Evolutionary conservation across 192 early-diverging fungal genomes (phyloP).

Genomic region (Coemansia sp.): DNA sequence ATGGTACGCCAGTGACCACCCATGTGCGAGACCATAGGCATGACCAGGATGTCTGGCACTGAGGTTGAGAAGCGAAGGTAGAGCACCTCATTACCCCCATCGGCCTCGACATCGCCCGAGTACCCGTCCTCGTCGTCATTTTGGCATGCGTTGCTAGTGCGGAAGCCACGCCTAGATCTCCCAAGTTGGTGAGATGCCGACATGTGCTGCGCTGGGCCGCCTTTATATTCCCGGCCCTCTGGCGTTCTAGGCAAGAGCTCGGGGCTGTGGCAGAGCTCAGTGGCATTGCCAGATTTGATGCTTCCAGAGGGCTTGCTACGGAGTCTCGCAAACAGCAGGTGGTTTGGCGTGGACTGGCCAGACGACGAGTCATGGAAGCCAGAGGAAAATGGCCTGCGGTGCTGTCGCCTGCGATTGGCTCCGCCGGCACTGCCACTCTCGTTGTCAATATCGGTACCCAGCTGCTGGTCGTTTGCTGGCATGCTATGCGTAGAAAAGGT

Average conservation of each 20-base stretch:
- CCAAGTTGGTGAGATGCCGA: constrained; percentile 5
- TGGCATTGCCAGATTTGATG: constrained; percentile 6
- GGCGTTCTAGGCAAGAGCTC: constrained; percentile 12
- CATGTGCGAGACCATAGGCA: constrained; percentile 18
- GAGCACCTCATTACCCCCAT: constrained; percentile 8
- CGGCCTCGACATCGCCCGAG: constrained; percentile 1
- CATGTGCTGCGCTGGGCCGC: neutral
- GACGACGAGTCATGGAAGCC: constrained; percentile 31
- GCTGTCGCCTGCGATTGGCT: constrained; percentile 8
- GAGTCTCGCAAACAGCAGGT: constrained; percentile 22
- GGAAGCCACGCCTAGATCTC: constrained; percentile 5
- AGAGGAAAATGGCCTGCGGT: constrained; percentile 18
- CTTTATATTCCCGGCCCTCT: neutral
- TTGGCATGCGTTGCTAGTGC: neutral
- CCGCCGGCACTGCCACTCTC: constrained; percentile 9
- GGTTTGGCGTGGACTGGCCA: constrained; percentile 37
- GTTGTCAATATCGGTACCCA: neutral
- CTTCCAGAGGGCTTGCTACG: constrained; percentile 18
- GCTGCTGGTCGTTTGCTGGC: neutral
- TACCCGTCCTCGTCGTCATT: neutral
- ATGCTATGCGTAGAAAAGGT: constrained; percentile 5
- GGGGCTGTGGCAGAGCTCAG: constrained; percentile 13
- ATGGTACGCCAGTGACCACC: constrained; percentile 21
- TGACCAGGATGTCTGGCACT: constrained; percentile 29
- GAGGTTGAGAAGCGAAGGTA: constrained; percentile 23